Conservation (phyloP, 1,139 yeast species). For the Yamadazyma jaroonii region DNA sequence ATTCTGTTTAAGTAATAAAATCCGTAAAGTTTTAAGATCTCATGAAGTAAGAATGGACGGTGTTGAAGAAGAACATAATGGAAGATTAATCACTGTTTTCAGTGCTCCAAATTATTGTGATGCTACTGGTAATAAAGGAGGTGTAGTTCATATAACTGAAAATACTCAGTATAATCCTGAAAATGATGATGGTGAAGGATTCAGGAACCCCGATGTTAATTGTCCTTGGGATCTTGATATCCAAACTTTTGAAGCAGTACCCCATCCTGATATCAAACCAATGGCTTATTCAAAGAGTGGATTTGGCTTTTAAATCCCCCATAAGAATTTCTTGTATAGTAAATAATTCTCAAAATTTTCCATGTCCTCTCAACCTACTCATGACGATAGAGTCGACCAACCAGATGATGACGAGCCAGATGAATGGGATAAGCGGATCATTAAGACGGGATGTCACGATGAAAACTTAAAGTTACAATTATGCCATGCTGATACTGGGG, state of each 20-base stretch:
- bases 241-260: slow-evolving; percentile 71
- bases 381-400: slow-evolving; percentile 1
- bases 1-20: slow-evolving; percentile 68
- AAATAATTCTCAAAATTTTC: not conserved
- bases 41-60: slow-evolving; percentile 96
- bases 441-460: slow-evolving; percentile 70
- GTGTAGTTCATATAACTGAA: slow-evolving; percentile 64
- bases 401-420: slow-evolving; percentile 57
- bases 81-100: slow-evolving; percentile 84
- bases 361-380: not conserved
- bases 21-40: slow-evolving; percentile 82
- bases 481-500: slow-evolving; percentile 78
- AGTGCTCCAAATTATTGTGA: slow-evolving; percentile 98
- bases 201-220: slow-evolving; percentile 46
- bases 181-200: slow-evolving; percentile 48
- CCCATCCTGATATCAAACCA: slow-evolving; percentile 89
- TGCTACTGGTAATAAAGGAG: slow-evolving; percentile 86
- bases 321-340: no score
- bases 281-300: slow-evolving; percentile 89
- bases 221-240: slow-evolving; percentile 51
- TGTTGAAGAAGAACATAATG: slow-evolving; percentile 82
- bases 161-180: slow-evolving; percentile 29
- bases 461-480: slow-evolving; percentile 66
- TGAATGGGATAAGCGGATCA: slow-evolving; percentile 72
- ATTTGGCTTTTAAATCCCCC: slow-evolving; percentile 16